Percentiles rank a stretch among this genome's conserved stretches.
phyloP scores from a whole-genome alignment of 1,284 basidiomycete species.

The Microbotryum silenes-acaulis region DNA sequence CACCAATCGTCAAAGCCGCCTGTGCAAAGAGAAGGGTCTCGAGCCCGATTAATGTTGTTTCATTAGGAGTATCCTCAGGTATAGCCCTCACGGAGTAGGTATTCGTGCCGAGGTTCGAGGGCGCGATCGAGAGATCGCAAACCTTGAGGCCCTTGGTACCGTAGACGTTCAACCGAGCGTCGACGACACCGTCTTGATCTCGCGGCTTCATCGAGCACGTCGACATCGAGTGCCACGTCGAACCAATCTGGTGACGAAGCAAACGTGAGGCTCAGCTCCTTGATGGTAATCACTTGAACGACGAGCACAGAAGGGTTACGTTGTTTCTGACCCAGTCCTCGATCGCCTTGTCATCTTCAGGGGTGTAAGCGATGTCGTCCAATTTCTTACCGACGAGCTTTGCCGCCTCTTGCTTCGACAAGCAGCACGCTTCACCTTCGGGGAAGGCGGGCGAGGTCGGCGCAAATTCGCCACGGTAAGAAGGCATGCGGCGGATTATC shows the following conservation, averaged over 20 bases:
- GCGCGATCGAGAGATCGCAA: background rate
- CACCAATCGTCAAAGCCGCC: constrained; percentile 47
- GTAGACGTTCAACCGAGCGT: constrained; percentile 55
- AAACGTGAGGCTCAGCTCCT: too few relatives aligned
- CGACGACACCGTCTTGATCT: constrained; percentile 54
- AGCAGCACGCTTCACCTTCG: constrained; percentile 44
- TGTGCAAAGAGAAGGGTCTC: too few relatives aligned
- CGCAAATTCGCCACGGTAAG: constrained; percentile 51
- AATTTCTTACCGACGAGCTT: constrained; percentile 44
- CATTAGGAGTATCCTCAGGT: too few relatives aligned
- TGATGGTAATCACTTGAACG: too few relatives aligned
- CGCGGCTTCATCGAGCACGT: constrained; percentile 61
- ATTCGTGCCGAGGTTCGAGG: constrained; percentile 37
- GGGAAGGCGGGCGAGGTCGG: constrained; percentile 46
- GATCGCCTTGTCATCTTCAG: constrained; percentile 50
- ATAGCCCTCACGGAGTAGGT: constrained; percentile 45
- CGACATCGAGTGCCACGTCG: constrained; percentile 35
- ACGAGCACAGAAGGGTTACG: too few relatives aligned
- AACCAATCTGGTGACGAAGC: constrained; percentile 10
- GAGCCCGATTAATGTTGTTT: too few relatives aligned
- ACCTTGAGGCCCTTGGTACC: constrained; percentile 55
- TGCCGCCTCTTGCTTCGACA: constrained; percentile 17
- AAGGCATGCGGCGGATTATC: constrained; percentile 51
- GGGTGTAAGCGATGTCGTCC: constrained; percentile 50
- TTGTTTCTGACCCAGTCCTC: constrained; percentile 45